Conservation (phyloP, 1,284 basidiomycete species). For the Moniliella sp. region DNA sequence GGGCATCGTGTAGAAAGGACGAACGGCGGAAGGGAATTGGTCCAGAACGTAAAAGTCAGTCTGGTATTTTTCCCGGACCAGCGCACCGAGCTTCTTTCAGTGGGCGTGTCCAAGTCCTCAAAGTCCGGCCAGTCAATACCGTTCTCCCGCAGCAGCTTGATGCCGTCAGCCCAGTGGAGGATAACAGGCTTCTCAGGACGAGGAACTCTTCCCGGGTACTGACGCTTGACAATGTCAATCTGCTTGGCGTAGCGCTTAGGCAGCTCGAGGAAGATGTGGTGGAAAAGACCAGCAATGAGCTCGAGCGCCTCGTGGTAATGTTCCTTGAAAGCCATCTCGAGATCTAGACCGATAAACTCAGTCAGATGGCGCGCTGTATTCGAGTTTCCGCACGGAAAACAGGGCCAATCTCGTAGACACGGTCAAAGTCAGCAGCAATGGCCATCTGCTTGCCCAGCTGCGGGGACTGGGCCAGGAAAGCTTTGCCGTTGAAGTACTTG, state of each 20-base stretch:
- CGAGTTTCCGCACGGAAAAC: constrained; percentile 94
- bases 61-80: constrained; percentile 31
- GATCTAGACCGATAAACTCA: constrained; percentile 92
- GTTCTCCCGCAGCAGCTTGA: constrained; percentile 22
- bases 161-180: constrained; percentile 25
- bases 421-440: constrained; percentile 89
- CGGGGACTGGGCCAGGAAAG: constrained; percentile 85
- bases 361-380: constrained; percentile 96
- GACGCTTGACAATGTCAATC: constrained; percentile 58
- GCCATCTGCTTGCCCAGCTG: constrained; percentile 98
- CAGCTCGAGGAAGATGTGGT: constrained; percentile 31
- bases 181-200: constrained; percentile 37
- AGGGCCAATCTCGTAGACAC: constrained; percentile 78
- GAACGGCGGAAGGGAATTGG: constrained; percentile 29
- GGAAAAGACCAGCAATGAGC: constrained; percentile 26
- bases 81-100: constrained; percentile 20
- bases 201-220: too few relatives aligned
- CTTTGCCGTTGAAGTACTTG: constrained; percentile 84
- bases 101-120: constrained; percentile 26
- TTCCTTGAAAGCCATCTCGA: constrained; percentile 94
- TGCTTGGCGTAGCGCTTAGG: constrained; percentile 51
- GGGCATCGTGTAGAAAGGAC: constrained; percentile 34
- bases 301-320: constrained; percentile 63
- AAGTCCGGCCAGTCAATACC: constrained; percentile 25
- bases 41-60: constrained; percentile 33